A percentile compares a stretch with the other conserved stretches of the same genome.
These are phyloP conservation scores for Imleria badia DNA, from an alignment of 768 basidiomycete genomes.

Conservation along the genomic window DNA sequence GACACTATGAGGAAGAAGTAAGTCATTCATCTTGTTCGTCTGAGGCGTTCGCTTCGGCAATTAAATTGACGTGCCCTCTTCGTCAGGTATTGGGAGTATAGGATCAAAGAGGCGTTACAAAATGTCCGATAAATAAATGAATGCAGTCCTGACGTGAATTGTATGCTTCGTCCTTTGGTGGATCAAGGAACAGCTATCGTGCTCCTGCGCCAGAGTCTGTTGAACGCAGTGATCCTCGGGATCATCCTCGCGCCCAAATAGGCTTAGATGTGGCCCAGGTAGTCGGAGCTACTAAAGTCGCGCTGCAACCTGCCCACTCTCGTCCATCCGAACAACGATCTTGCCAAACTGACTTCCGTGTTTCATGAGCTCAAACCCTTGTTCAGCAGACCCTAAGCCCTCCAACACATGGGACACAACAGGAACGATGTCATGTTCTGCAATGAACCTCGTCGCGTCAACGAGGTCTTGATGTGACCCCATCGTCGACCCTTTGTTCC, in stretches of 20 bases:
- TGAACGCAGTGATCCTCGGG: neutral
- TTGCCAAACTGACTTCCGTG: conserved; percentile 76
- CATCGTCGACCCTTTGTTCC: conserved; percentile 72
- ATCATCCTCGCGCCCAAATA: neutral
- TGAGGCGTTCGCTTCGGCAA: conserved; percentile 19
- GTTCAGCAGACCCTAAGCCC: conserved; percentile 60
- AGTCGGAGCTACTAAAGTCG: conserved; percentile 20
- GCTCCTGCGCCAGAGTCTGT: neutral
- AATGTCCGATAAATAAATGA: conserved; percentile 22
- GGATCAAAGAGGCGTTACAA: conserved; percentile 53
- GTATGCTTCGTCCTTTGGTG: neutral
- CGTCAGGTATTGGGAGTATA: conserved; percentile 73
- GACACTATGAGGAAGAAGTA: conserved; percentile 80
- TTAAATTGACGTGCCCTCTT: conserved; percentile 23
- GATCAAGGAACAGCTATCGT: neutral
- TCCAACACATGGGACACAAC: conserved; percentile 69
- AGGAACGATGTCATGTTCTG: conserved; percentile 64
- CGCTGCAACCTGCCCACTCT: conserved; percentile 20
- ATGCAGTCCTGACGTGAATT: conserved; percentile 7
- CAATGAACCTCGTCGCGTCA: conserved; percentile 69
- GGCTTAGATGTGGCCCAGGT: neutral
- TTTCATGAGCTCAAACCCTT: conserved; percentile 69
- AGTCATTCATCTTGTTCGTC: conserved; percentile 17
- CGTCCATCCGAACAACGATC: conserved; percentile 56
- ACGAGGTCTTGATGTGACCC: conserved; percentile 74